Conservation (phyloP, 768 basidiomycete species). For the Amanita subjunquillea region DNA sequence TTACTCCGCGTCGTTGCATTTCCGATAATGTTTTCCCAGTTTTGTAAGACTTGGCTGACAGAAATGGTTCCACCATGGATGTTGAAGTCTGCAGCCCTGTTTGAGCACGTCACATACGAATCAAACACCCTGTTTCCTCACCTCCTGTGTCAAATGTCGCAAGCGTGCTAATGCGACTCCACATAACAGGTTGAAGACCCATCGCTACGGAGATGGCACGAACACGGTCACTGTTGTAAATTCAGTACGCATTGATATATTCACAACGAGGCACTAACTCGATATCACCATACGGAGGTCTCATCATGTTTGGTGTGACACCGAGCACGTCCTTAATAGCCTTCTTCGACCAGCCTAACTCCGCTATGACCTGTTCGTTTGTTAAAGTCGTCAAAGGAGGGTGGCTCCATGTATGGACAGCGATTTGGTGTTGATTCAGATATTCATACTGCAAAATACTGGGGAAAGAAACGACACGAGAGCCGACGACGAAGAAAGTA, state of each 20-base stretch:
- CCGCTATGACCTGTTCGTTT: conserved; percentile 78
- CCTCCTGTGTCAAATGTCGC: conserved; percentile 68
- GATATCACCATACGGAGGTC: conserved; percentile 77
- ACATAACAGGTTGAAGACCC: conserved; percentile 77
- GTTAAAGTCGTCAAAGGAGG: conserved; percentile 59
- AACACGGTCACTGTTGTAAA: conserved; percentile 59
- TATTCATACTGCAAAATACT: conserved; percentile 64
- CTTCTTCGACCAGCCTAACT: conserved; percentile 82
- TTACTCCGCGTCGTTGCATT: conserved; percentile 45
- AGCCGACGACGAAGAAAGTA: conserved; percentile 86
- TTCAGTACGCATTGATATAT: conserved; percentile 2
- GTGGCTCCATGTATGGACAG: conserved; percentile 64
- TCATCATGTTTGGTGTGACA: conserved; percentile 69
- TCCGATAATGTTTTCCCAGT: conserved; percentile 65
- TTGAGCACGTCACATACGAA: background rate
- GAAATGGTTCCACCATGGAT: conserved; percentile 54
- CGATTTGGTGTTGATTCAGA: conserved; percentile 72
- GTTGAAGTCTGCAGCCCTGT: conserved; percentile 54
- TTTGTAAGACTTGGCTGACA: conserved; percentile 50
- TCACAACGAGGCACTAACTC: conserved; percentile 33
- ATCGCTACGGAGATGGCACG: conserved; percentile 76
- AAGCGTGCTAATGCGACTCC: conserved; percentile 56
- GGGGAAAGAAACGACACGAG: conserved; percentile 65
- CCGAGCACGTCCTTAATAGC: conserved; percentile 76
- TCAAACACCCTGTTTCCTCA: conserved; percentile 12